Evolutionary conservation across 352 stramenopile genomes (phyloP).

Genomic region (Blastocystis sp.): DNA sequence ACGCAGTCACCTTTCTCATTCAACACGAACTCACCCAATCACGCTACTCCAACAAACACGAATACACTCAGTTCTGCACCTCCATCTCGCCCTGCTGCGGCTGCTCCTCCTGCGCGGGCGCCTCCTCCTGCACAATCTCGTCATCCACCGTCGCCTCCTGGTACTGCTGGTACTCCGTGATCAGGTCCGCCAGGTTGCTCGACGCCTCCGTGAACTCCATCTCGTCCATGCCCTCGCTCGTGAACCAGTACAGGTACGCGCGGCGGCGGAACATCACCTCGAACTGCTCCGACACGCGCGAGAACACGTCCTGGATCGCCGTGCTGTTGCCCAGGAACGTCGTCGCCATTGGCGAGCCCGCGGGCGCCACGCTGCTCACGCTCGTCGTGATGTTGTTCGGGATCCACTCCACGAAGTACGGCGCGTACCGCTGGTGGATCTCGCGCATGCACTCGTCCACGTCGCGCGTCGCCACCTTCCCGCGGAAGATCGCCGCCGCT

Average conservation of each 20-base stretch:
- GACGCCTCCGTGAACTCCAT: slow-evolving; percentile 99
- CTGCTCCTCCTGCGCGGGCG: background rate
- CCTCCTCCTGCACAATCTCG: slow-evolving; percentile 2
- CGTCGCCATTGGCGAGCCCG: slow-evolving; percentile 94
- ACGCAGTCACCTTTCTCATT: background rate
- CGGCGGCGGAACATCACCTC: slow-evolving; percentile 99
- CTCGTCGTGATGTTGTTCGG: slow-evolving; percentile 93
- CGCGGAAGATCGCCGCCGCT: slow-evolving; percentile 97
- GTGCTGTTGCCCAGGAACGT: slow-evolving; percentile 98
- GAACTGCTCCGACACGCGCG: slow-evolving; percentile 98
- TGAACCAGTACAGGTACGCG: slow-evolving; percentile 76
- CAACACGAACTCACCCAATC: background rate
- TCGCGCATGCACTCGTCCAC: slow-evolving; percentile 98
- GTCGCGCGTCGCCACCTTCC: slow-evolving; percentile 97
- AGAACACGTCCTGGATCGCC: slow-evolving; percentile 99
- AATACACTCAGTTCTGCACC: background rate
- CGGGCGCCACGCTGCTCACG: slow-evolving; percentile 85
- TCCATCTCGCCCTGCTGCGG: background rate
- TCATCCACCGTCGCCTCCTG: slow-evolving; percentile 75
- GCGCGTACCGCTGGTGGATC: slow-evolving; percentile 76
- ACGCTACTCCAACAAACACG: background rate
- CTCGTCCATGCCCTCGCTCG: slow-evolving; percentile 99
- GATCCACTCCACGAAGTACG: slow-evolving; percentile 99
- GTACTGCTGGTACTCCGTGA: slow-evolving; percentile 98
- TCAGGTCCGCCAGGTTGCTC: slow-evolving; percentile 99